Base-by-base conservation (phyloP, 2,329 filamentous ascomycete species). In the Endoconidiophora polonica region DNA sequence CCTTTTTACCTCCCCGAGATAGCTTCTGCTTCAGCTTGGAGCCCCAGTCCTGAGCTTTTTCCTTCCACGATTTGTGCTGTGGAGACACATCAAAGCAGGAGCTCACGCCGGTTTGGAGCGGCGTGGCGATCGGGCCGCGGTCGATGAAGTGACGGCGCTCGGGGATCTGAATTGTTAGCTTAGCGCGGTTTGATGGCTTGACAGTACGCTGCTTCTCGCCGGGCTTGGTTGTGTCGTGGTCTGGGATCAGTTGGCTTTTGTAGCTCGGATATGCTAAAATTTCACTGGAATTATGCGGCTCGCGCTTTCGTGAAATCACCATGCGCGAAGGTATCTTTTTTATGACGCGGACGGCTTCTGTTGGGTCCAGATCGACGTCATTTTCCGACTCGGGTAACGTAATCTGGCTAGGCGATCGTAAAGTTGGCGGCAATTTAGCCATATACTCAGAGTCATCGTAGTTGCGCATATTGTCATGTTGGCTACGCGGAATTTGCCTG, bases 41-140 rank as follows among this genome's bases (percentile, higher is more conserved):
- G 40, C 48, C 48, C 41, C 41, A 44, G 22, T 33, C 36, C 41
- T 49, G 48, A 26, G 48, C 48, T 20, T 44, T 49, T 12, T 49
- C 33, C 29, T 44, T 49, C 48, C 48, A 49, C 7, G 41, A 38
- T 23, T 44, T 49, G 18, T 43, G 48, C 33, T 33, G 48, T n/a
- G 48, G 48, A 12, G 48, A 49, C 4, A 49, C 48, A 22, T 49
- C 48, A 33, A 49, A 49, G 12, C 41, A 41, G 10, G 48, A 49
- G 41, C 48, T 44, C 20, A 49, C 29, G 5, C 48, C 48, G 3
- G 48, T 49, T 14, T 49, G 33, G 0, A 49, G 48, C 22, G 48
- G 48, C 12, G 48, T 49, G 6, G 29, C 37, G 10, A 49, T n/a
- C 3, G 48, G 41, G 1, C 24, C 20, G 3, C 36, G 48, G 5